A percentile compares a stretch with the other conserved stretches of the same genome.
These are phyloP conservation scores for Eucalyptus cladocalyx DNA, from an alignment of 345 rosid genomes.

Conservation along the genomic window DNA sequence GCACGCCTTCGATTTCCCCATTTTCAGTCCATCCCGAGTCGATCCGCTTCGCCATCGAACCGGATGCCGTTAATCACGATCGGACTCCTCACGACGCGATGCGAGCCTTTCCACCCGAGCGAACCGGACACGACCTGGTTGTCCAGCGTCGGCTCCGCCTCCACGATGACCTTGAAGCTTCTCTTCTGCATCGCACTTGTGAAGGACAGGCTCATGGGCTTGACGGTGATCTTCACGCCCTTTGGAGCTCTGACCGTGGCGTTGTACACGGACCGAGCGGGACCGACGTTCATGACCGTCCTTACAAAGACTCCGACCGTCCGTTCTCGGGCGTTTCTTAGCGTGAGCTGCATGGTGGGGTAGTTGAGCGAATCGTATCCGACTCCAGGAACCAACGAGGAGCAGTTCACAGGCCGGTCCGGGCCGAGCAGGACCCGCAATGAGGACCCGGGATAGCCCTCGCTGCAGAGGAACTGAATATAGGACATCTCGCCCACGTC, in stretches of 20 bases:
- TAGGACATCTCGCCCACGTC: constrained; percentile 68
- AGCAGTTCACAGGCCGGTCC: constrained; percentile 40
- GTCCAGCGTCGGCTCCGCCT: constrained; percentile 23
- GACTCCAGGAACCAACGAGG: constrained; percentile 52
- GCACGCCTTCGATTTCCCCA: neutral
- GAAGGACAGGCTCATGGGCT: constrained; percentile 48
- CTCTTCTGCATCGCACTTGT: constrained; percentile 24
- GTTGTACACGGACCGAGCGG: constrained; percentile 30
- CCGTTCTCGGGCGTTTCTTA: constrained; percentile 1
- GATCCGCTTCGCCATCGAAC: neutral
- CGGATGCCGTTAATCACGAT: constrained; percentile 27
- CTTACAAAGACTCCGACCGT: constrained; percentile 39
- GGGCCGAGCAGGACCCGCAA: constrained; percentile 37
- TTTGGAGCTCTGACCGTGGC: constrained; percentile 46
- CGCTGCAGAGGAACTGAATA: constrained; percentile 70
- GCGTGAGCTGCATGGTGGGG: constrained; percentile 67
- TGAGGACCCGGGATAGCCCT: constrained; percentile 58
- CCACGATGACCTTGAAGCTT: constrained; percentile 71
- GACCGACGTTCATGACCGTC: constrained; percentile 75
- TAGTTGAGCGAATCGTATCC: constrained; percentile 79
- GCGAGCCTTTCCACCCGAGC: constrained; percentile 55
- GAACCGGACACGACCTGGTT: constrained; percentile 45
- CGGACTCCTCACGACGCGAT: constrained; percentile 59
- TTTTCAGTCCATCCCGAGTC: neutral
- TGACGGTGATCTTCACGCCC: constrained; percentile 51